These are phyloP conservation scores for Vigna trinervia DNA, from an alignment of 306 rosid genomes.

Conservation along the genomic window DNA sequence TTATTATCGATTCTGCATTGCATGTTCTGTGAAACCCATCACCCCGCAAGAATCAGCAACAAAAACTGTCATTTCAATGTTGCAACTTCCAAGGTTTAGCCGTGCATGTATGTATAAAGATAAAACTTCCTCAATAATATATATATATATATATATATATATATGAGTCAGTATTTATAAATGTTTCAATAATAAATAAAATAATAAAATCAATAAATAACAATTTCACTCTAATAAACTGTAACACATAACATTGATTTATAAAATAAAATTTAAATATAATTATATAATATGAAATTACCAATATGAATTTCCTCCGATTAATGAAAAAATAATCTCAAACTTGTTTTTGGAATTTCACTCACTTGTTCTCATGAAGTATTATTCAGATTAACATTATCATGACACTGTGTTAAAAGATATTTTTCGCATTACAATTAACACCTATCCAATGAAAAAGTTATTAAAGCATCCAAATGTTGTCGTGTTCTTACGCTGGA, in stretches of 20 bases:
- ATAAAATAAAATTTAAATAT: too few species aligned
- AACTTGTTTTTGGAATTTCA: not conserved
- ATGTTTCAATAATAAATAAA: too few species aligned
- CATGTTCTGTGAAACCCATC: slow-evolving; percentile 10
- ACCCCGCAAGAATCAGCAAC: slow-evolving; percentile 7
- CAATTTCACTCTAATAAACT: too few species aligned
- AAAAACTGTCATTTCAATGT: not conserved
- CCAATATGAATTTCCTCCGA: too few species aligned
- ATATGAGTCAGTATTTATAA: too few species aligned
- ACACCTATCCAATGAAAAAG: slow-evolving; percentile 7
- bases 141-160: too few species aligned
- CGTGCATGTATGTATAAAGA: not conserved
- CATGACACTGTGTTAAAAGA: too few species aligned
- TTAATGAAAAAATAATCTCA: not conserved
- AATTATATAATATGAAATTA: too few species aligned
- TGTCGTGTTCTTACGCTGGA: not conserved
- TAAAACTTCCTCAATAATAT: too few species aligned
- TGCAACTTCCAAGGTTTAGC: not conserved
- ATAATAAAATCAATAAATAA: too few species aligned
- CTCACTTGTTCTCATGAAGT: not conserved
- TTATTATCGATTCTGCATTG: not conserved
- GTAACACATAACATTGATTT: too few species aligned
- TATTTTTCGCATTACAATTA: not conserved
- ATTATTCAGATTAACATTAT: too few species aligned
- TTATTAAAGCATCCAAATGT: not conserved